These are phyloP conservation scores for Berkeleyomyces basicola DNA, from an alignment of 2,329 filamentous ascomycete species.

Conservation along the genomic window DNA sequence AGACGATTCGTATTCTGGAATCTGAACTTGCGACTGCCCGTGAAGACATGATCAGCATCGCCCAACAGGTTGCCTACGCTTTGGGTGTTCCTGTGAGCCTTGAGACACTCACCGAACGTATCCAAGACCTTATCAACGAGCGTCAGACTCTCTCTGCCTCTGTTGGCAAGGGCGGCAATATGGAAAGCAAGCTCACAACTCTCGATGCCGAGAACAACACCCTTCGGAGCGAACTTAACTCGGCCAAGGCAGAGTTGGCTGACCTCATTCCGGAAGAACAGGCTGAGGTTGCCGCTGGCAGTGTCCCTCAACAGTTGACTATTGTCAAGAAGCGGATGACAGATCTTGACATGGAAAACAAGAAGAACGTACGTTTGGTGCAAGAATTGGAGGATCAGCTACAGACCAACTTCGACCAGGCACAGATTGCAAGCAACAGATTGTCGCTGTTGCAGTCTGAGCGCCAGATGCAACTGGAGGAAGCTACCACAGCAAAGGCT, in stretches of 20 bases:
- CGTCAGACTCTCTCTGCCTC: conserved; percentile 28
- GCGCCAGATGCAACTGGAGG: conserved; percentile 58
- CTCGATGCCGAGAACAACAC: conserved; percentile 41
- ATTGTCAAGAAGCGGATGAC: conserved; percentile 49
- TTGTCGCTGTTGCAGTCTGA: conserved; percentile 67
- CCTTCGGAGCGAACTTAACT: conserved; percentile 45
- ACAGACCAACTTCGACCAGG: conserved; percentile 86
- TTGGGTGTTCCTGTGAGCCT: conserved; percentile 47
- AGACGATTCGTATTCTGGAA: conserved; percentile 39
- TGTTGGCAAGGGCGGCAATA: conserved; percentile 22
- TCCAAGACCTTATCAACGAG: conserved; percentile 38
- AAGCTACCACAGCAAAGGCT: conserved; percentile 49
- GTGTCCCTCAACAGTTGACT: conserved; percentile 39
- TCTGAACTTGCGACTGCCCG: conserved; percentile 47
- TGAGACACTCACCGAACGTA: conserved; percentile 49
- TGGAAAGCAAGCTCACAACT: conserved; percentile 39
- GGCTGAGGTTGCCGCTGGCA: conserved; percentile 26
- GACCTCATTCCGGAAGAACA: conserved; percentile 37
- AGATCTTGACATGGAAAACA: conserved; percentile 51
- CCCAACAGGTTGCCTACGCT: conserved; percentile 44
- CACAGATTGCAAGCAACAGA: conserved; percentile 69
- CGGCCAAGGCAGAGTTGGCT: conserved; percentile 36
- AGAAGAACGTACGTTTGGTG: conserved; percentile 81
- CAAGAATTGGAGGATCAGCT: conserved; percentile 96
- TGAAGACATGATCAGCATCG: conserved; percentile 47